Conservation (phyloP, 2,329 filamentous ascomycete genomes). For the Elsinoe ampelina region DNA sequence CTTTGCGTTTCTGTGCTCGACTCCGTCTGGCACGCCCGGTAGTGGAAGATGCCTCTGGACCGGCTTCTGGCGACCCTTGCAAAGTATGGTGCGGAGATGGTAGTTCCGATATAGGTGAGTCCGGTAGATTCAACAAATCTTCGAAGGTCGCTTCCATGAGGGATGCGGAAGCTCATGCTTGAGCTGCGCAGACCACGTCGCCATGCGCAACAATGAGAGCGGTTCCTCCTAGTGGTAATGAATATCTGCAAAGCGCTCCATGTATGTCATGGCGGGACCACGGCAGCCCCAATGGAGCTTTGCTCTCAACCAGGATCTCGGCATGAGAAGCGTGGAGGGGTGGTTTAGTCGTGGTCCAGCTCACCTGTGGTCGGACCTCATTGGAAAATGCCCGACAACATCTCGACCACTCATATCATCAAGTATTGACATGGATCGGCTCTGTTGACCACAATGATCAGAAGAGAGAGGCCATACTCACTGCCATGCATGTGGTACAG, state of each 20-base stretch:
- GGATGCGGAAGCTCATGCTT: background rate
- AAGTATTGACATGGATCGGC: background rate
- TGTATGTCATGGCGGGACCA: no score
- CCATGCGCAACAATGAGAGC: no score
- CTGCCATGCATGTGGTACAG: background rate
- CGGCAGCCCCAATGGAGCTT: no score
- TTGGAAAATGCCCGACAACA: background rate
- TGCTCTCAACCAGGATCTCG: no score
- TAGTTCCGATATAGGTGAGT: background rate
- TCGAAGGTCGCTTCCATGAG: background rate
- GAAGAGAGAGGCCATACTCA: background rate
- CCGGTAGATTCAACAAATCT: background rate
- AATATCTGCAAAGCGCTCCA: no score
- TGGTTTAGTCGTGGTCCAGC: no score
- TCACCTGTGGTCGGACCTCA: no score
- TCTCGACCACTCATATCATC: background rate
- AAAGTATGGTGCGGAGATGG: background rate
- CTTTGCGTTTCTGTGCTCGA: background rate
- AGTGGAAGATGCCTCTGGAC: background rate
- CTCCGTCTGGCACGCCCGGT: background rate
- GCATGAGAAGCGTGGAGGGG: no score
- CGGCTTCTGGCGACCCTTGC: background rate
- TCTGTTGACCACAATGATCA: background rate
- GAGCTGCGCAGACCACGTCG: no score
- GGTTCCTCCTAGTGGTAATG: no score